Base-by-base conservation (phyloP, 306 rosid species). In the Vigna hirtella region DNA sequence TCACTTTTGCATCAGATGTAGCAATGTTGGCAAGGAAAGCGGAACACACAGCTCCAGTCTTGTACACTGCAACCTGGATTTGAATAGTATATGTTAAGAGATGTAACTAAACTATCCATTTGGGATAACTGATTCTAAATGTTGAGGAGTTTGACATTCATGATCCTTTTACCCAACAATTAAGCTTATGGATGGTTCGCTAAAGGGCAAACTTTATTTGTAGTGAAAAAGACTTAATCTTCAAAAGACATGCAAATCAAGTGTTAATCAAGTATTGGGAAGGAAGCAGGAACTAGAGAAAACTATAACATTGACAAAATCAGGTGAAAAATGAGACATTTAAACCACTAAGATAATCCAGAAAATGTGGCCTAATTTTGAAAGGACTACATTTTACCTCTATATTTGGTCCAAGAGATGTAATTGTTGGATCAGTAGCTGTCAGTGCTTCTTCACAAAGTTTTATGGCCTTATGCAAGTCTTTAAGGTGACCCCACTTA, bases 401-500 rank as follows among this genome's bases (percentile, higher is more conserved):
- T 78, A 88, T n/a, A 86, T 88, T 90, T 66, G 74, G 22, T 77
- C 97, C 96, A 64, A 86, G 92, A 79, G 95, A 89, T 79, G 82
- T 74, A 91, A 87, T 82, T 14, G 82, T 66, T 53, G 98, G 98
- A 71, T 89, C 96, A 15, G 96, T 86, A 83, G 96, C 94, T 77
- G 88, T 66, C 40, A 95, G 57, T 40, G 97, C 92, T 72, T 81
- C 85, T 87, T 95, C 96, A 70, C 93, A 90, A 74, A 90, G 91
- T 88, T 92, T 92, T 75, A 95, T 77, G 80, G 94, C 92, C 84
- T 90, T 86, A 30, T 95, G 98, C 79, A 95, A 69, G 59, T 95
- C 97, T 80, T 79, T 92, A 63, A 95, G 90, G 88, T 95, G 98
- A 51, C 98, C 98, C 97, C 98, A 95, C 84, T 95, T 95, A 1